Evolutionary conservation across 371 early-diverging fungal species (phyloP).

Genomic region (Chytridium lagenaria): DNA sequence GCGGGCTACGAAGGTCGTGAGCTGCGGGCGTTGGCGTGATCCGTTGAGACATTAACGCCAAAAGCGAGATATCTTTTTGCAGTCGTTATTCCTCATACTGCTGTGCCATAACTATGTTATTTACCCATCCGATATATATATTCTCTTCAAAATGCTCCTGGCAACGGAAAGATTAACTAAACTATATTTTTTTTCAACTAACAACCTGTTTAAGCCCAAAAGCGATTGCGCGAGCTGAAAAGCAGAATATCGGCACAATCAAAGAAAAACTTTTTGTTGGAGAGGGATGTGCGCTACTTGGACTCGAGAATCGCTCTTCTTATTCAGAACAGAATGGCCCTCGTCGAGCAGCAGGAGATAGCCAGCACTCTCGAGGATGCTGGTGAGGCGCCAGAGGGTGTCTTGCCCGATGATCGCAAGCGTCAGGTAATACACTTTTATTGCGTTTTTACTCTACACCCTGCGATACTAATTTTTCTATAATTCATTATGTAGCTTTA

Average conservation of each 20-base stretch:
- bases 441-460: too few relatives aligned
- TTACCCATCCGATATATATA: too few relatives aligned
- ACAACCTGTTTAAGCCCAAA: slow-evolving; percentile 68
- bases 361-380: slow-evolving; percentile 77
- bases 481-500: slow-evolving; percentile 56
- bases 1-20: too few relatives aligned
- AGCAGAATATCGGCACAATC: slow-evolving; percentile 88
- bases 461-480: not conserved
- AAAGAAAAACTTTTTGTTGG: slow-evolving; percentile 93
- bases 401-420: slow-evolving; percentile 82
- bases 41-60: too few relatives aligned
- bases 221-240: slow-evolving; percentile 84
- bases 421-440: slow-evolving; percentile 67
- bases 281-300: slow-evolving; percentile 91
- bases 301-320: slow-evolving; percentile 92
- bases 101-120: too few relatives aligned
- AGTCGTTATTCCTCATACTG: too few relatives aligned
- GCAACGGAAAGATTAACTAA: too few relatives aligned
- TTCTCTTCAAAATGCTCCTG: too few relatives aligned
- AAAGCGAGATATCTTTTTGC: too few relatives aligned
- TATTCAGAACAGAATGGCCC: slow-evolving; percentile 92
- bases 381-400: slow-evolving; percentile 69
- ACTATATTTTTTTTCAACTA: not conserved
- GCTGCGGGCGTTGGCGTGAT: too few relatives aligned
- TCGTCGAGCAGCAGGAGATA: slow-evolving; percentile 85